phyloP scores from a whole-genome alignment of 306 rosid species.

The Trifolium subterraneum region DNA sequence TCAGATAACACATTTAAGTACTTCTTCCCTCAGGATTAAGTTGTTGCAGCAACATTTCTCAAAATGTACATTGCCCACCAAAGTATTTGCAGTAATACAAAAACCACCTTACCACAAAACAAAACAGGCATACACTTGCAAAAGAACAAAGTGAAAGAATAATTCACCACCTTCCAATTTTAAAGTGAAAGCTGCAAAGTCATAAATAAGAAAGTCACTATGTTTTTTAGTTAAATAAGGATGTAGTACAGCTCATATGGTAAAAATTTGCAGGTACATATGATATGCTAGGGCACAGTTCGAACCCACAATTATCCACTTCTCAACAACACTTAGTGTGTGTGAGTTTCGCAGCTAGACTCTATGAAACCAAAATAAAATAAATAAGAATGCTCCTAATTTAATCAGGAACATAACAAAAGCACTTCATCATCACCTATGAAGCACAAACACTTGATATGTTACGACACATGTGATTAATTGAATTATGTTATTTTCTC shows the following conservation, averaged over 20 bases:
- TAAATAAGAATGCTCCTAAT: not conserved
- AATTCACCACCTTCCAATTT: slow-evolving; percentile 24
- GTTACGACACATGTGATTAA: too few species aligned
- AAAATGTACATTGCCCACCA: slow-evolving; percentile 32
- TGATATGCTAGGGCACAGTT: not conserved
- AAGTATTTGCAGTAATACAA: slow-evolving; percentile 33
- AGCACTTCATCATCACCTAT: not conserved
- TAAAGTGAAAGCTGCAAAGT: slow-evolving; percentile 11
- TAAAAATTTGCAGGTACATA: not conserved
- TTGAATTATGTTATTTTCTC: too few species aligned
- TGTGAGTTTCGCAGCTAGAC: not conserved
- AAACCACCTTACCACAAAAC: slow-evolving; percentile 29
- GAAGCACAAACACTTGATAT: too few species aligned
- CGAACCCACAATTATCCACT: not conserved
- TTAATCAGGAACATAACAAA: slow-evolving; percentile 23
- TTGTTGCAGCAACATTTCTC: slow-evolving; percentile 25
- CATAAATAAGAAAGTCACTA: slow-evolving; percentile 37
- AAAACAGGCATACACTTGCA: slow-evolving; percentile 10
- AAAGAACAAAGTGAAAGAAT: slow-evolving; percentile 28
- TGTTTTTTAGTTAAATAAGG: not conserved
- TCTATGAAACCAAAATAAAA: too few species aligned
- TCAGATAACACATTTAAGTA: slow-evolving; percentile 34
- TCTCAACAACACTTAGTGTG: not conserved
- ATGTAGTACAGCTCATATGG: not conserved
- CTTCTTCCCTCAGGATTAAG: slow-evolving; percentile 7